Evolutionary conservation across 2,329 filamentous ascomycete species (phyloP), one percentile per base, ranked within the genome.

Genomic region (Trichoderma lentiforme): DNA sequence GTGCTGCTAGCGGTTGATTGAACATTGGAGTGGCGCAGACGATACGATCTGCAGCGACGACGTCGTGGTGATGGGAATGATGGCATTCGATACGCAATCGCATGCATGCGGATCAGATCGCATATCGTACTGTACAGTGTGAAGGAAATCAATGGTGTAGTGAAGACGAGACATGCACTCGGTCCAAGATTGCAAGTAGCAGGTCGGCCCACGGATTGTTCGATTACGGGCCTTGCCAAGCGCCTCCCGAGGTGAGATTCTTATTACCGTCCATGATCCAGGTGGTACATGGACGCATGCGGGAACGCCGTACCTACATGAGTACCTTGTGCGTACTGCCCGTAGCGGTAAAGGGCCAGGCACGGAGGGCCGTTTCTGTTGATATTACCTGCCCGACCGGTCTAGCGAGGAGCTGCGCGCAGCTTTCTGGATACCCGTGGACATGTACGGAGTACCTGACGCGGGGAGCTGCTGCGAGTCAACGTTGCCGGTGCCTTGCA

Each of bases 31-130:
- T 67, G 64, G 64, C 64, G 64, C 64, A 15, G 8, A 18, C 53
- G 68, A 71, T 63, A 64, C 68, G 69, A 71, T 71, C 69, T 71
- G 60, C 69, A 43, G 57, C 62, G 39, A 51, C 47, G 69, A 58
- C 61, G 69, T 70, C 36, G 67, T 30, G 28, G 66, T 69, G 66
- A 69, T 69, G 66, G 63, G 43, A 66, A 36, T 62, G 58, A 26
- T 34, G 58, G 32, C 32, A 39, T 39, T 28, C 18, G 26, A 62
- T 39, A 12, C 8, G 32, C 15, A 43, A 43, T 24, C 57, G 57
- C 57, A 60, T 34, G 30, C 14, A 32, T 43, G 39, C 39, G 39
- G 39, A 43, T 43, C 39, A n/a, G 9, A n/a, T 36, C 34, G 34
- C 34, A 36, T 36, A 15, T 36, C 34, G 14, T 39, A 18, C 36